Evolutionary conservation across 2,329 filamentous ascomycete species (phyloP), one percentile per base, ranked within the genome.

Genomic region (Fusarium penzigii): DNA sequence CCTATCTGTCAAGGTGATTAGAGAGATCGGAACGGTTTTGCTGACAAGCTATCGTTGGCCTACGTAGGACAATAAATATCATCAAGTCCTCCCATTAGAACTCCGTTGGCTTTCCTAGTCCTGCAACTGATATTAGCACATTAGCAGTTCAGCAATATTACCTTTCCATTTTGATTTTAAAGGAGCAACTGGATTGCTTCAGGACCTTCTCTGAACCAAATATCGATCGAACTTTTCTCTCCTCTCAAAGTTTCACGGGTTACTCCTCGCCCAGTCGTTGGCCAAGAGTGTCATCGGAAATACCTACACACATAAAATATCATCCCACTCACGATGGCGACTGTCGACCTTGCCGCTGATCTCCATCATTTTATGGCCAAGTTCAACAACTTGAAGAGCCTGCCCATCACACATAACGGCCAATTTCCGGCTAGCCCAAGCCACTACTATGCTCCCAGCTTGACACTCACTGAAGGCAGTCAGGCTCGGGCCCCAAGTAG

Each of bases 401-500:
- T 25, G 20, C 20, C 20, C 20, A 25, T 25, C 4, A 25, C 20
- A 25, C 20, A 25, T 7, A 25, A 25, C 20, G 20, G 7, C 20
- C 5, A 39, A 39, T 16, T 39, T 10, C 36, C 36, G 3, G 36
- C 9, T 39, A 13, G 12, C 36, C 5, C 36, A 39, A 39, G 36
- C 36, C 4, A 25, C 14, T 46, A 60, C 13, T 59, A 60, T 43
- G 40, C 54, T 14, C 38, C 48, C 20, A 59, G 48, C 14, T 32
- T 60, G 13, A 60, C 60, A 42, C 7, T 57, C 10, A 52, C 57
- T 3, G 57, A 25, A 25, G 20, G 20, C 7, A 25, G 20, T 25
- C 20, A 5, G 20, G 20, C 20, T 25, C 20, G 20, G 20, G 20
- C 20, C 20, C 20, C 20, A 25, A 25, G 20, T 6, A 55, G 57